phyloP scores from a whole-genome alignment of 805 yeast genomes.

The Hanseniaspora valbyensis region DNA sequence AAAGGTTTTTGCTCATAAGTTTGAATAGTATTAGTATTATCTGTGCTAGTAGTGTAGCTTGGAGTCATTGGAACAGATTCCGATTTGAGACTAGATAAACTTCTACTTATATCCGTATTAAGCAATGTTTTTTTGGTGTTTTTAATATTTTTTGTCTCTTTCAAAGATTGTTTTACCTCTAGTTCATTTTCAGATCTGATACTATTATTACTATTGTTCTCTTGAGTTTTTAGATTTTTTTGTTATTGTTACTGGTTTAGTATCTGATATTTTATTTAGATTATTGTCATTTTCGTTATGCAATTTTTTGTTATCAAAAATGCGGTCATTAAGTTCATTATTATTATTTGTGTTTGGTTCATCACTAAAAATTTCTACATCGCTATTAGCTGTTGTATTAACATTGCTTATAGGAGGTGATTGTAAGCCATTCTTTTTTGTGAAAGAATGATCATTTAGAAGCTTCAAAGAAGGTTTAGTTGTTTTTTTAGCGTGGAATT shows the following conservation, averaged over 20 bases:
- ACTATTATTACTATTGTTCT: no score
- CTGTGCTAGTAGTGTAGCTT: constrained; percentile 5
- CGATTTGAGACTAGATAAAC: constrained; percentile 4
- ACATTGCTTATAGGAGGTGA: constrained; percentile 9
- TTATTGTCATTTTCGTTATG: background rate
- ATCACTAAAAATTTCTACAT: background rate
- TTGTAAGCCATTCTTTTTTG: background rate
- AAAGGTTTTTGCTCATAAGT: background rate
- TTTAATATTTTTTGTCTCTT: background rate
- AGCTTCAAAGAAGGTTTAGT: background rate
- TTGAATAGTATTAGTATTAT: background rate
- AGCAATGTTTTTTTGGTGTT: background rate
- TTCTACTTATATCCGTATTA: background rate
- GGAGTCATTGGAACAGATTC: constrained; percentile 15
- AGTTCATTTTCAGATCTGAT: no score
- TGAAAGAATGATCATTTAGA: background rate
- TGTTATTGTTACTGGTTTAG: background rate
- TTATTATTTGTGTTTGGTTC: background rate
- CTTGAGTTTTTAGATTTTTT: background rate
- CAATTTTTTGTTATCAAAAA: background rate
- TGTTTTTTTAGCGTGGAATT: background rate
- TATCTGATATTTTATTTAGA: background rate
- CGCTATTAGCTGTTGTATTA: constrained; percentile 9
- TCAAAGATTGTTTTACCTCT: background rate
- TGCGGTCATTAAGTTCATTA: background rate